Base-by-base conservation (phyloP, 2,329 filamentous ascomycete genomes). In the Fusarium floridanum region DNA sequence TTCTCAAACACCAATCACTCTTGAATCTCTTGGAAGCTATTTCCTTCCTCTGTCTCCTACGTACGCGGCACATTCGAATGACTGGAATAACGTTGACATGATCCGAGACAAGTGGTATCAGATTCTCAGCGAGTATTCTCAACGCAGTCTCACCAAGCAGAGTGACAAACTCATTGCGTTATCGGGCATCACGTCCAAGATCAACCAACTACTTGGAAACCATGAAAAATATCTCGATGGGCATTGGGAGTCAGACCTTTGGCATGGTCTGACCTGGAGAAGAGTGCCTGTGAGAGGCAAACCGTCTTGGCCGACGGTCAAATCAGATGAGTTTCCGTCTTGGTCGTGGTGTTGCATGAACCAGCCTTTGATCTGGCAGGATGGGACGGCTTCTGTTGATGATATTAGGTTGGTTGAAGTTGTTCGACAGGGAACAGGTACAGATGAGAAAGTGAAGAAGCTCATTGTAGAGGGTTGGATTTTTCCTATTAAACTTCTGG, bases 51-150 rank as follows among this genome's bases (percentile, higher is more conserved):
- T 59, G 8, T 59, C 55, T 7, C 55, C 55, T 6, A 16, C 1
- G 0, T 24, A 59, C 10, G 55, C 34, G 1, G 55, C 55, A 12
- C 5, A 39, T 24, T 59, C 55, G 2, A 59, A 39, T 1, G 55
- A 59, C 6, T 59, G 55, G 55, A 59, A 59, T 2, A 59, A 6
- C 2, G 55, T 39, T 1, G 55, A 66, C 0, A 62, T 56, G 53
- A 57, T 68, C 34, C 43, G 43, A 12, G 41, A 32, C 9, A 61
- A 61, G 27, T 68, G 67, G 67, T 68, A 68, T 37, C 56, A 45
- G 27, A 32, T 66, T 24, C n/a, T 68, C 1, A 24, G 56, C 17
- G 37, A 61, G 36, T 69, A 69, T 37, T 61, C 67, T 4, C 17
- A 36, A 29, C 62, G 67, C 6, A 50, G 37, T 20, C 67, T 69